phyloP scores from a whole-genome alignment of 1,284 basidiomycete species.

The Ustilago cynodontis region DNA sequence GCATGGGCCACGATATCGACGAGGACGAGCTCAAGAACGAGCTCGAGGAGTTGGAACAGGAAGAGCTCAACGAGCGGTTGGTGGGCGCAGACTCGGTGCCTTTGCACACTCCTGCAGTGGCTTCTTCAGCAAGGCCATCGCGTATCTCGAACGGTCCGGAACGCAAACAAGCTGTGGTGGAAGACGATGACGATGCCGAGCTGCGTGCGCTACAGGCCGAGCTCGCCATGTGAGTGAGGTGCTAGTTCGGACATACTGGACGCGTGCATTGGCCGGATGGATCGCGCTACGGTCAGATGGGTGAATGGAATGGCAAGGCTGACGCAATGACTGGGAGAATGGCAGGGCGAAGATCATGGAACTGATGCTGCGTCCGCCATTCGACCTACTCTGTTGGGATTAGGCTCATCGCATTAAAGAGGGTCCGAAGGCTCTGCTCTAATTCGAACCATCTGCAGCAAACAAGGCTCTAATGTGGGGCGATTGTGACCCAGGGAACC shows the following conservation, averaged over 20 bases:
- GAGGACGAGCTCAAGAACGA: slow-evolving; percentile 88
- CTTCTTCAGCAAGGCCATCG: slow-evolving; percentile 50
- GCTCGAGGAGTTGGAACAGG: slow-evolving; percentile 90
- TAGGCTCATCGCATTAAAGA: too few relatives aligned
- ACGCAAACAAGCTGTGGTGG: slow-evolving; percentile 75
- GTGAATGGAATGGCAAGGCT: neutral
- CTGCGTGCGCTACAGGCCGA: slow-evolving; percentile 91
- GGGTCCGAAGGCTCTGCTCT: neutral
- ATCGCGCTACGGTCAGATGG: neutral
- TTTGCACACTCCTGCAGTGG: slow-evolving; percentile 77
- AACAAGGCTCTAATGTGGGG: neutral
- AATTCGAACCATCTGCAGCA: neutral
- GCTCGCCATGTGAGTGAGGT: slow-evolving; percentile 61
- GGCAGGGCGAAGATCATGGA: too few relatives aligned
- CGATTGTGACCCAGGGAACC: too few relatives aligned
- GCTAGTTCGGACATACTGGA: neutral
- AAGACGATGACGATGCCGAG: slow-evolving; percentile 93
- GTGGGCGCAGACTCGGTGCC: slow-evolving; percentile 91
- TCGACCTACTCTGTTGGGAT: too few relatives aligned
- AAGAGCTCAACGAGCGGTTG: slow-evolving; percentile 87
- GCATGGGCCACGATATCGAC: slow-evolving; percentile 77
- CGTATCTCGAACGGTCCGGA: slow-evolving; percentile 59
- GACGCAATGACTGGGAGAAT: neutral
- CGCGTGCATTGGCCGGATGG: too few relatives aligned
- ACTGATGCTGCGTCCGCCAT: too few relatives aligned